Conservation (phyloP, 2,329 filamentous ascomycete species). For the Dactylellina parvicollis region DNA sequence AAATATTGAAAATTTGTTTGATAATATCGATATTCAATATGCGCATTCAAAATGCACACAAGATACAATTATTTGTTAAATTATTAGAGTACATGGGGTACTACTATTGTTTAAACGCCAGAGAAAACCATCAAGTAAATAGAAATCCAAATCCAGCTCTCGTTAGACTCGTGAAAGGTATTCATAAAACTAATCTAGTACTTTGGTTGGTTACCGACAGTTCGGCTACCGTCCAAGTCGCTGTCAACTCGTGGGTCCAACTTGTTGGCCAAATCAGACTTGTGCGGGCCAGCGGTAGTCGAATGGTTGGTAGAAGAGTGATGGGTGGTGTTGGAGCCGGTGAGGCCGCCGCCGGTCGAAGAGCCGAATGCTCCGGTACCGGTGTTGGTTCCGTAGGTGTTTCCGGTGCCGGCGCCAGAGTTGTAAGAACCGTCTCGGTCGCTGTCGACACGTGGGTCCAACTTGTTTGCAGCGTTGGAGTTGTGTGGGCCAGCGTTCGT, state of each 20-base stretch:
- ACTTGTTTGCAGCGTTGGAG: constrained; percentile 62
- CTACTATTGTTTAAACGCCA: constrained; percentile 12
- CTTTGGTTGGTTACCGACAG: constrained; percentile 56
- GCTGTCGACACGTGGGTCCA: constrained; percentile 62
- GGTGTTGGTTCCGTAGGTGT: constrained; percentile 38
- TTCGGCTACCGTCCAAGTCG: constrained; percentile 56
- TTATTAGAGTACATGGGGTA: constrained; percentile 34
- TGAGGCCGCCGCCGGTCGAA: constrained; percentile 10
- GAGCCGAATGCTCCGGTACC: too few relatives aligned
- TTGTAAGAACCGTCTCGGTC: constrained; percentile 56
- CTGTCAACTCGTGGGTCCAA: constrained; percentile 57
- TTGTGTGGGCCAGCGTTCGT: constrained; percentile 60
- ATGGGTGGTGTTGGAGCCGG: constrained; percentile 1
- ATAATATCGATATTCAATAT: background rate
- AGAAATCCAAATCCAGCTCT: constrained; percentile 1
- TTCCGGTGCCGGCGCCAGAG: constrained; percentile 10
- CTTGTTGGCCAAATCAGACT: constrained; percentile 59
- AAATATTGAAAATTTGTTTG: background rate
- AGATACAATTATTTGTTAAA: constrained; percentile 10
- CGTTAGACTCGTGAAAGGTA: constrained; percentile 1
- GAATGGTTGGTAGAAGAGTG: constrained; percentile 55
- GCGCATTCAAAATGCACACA: background rate
- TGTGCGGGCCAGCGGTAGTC: constrained; percentile 61
- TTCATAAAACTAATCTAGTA: constrained; percentile 20
- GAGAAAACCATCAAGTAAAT: background rate